Percentiles rank a stretch among this genome's conserved stretches.
Evolutionary conservation across 106 monocot genomes (phyloP).

Genomic region (Dendrobium chrysotoxum): DNA sequence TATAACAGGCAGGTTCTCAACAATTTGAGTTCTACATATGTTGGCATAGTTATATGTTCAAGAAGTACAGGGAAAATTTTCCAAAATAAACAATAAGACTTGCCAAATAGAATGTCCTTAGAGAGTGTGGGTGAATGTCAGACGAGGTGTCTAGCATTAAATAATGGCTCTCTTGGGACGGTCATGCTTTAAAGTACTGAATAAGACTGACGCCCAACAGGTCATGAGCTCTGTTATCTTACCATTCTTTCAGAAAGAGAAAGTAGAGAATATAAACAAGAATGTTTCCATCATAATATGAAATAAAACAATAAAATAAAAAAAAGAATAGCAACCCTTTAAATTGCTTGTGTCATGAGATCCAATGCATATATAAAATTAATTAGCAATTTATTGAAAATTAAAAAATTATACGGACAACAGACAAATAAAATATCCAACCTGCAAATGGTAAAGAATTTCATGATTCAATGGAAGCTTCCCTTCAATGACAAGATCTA

Average conservation of each 20-base stretch:
- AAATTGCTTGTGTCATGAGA: neutral
- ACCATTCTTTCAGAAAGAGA: neutral
- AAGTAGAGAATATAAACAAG: neutral
- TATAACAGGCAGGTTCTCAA: neutral
- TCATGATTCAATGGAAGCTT: constrained; percentile 98
- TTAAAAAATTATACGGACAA: neutral
- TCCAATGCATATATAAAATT: neutral
- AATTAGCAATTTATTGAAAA: neutral
- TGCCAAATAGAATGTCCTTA: neutral
- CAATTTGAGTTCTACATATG: neutral
- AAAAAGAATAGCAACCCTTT: neutral
- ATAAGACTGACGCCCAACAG: too few relatives aligned
- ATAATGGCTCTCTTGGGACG: too few relatives aligned
- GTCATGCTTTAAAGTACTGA: too few relatives aligned
- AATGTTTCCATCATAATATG: neutral
- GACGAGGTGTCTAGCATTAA: too few relatives aligned
- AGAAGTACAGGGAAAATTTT: neutral
- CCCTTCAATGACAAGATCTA: constrained; percentile 85
- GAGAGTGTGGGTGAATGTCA: neutral
- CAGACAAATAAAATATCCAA: constrained; percentile 9
- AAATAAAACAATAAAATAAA: neutral
- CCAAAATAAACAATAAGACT: neutral
- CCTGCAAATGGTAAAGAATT: constrained; percentile 97
- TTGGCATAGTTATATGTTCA: neutral
- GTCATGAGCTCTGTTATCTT: neutral